These are phyloP conservation scores for Tetradesmus lagerheimii DNA, from an alignment of 139 green algal species.

Conservation along the genomic window DNA sequence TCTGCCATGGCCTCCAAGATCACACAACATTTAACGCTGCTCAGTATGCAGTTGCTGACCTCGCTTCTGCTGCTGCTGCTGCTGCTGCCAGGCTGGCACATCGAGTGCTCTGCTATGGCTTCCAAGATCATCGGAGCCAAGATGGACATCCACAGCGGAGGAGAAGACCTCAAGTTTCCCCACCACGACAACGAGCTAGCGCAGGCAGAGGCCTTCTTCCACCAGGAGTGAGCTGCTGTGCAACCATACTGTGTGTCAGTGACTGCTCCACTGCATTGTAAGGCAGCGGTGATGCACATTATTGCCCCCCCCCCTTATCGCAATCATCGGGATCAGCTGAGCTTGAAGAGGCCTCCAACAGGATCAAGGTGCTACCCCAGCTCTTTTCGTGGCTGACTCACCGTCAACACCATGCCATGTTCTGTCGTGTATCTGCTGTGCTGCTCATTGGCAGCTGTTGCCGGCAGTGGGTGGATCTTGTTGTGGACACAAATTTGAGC, in stretches of 20 bases:
- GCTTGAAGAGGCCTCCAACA: too few species aligned
- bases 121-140: slow-evolving; percentile 82
- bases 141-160: slow-evolving; percentile 97
- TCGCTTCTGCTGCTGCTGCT: neutral
- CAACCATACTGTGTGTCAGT: too few species aligned
- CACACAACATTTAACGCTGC: too few species aligned
- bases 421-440: slow-evolving; percentile 21
- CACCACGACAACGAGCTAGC: slow-evolving; percentile 99
- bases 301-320: too few species aligned
- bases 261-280: neutral
- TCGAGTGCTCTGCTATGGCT: slow-evolving; percentile 99
- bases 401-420: too few species aligned
- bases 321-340: too few species aligned
- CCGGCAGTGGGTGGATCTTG: slow-evolving; percentile 97
- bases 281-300: too few species aligned
- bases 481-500: too few species aligned
- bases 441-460: slow-evolving; percentile 59
- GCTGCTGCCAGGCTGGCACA: slow-evolving; percentile 93
- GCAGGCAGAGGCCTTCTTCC: slow-evolving; percentile 90
- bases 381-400: too few species aligned
- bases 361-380: too few species aligned
- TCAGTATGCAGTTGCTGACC: too few species aligned
- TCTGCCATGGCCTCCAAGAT: too few species aligned
- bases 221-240: slow-evolving; percentile 62
- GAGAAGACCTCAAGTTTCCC: slow-evolving; percentile 96